Evolutionary conservation across 768 basidiomycete species (phyloP), one percentile per base, ranked within the genome.

Genomic region (Podaxis sp.): DNA sequence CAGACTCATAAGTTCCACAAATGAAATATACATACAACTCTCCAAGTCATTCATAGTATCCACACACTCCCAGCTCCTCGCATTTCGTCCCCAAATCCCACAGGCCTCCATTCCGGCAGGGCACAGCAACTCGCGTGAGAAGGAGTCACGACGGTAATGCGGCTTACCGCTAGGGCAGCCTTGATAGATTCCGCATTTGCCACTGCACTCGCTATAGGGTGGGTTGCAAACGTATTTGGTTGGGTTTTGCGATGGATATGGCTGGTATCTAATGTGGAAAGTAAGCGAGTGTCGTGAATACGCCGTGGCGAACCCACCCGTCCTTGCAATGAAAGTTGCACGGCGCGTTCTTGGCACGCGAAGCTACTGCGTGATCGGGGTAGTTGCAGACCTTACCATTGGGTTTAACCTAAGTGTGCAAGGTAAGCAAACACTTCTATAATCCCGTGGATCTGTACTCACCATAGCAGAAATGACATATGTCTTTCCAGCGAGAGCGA

Each of bases 11-110:
- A 4, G 42, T 21, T 6, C 36, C 32, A 37, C 5, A 28, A 57
- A 54, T 32, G 3, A 27, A 50, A n/a, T 11, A 27, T 18, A 77
- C 82, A 59, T 57, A 83, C 82, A 84, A 69, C 81, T 82, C 68
- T 82, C 82, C 6, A 84, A 73, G 42, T 83, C 80, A 42, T 66
- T 70, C 61, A 69, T 72, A 1, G 76, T 80, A 63, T 83, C 67
- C 48, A 84, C 64, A 60, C 82, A 83, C 61, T 84, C 82, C 78
- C 79, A 82, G 2, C 77, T 74, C 2, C 71, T 68, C 11, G 68
- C 61, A 14, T 67, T 66, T 11, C 77, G 69, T 16, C 78, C 76
- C 25, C 71, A 74, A 55, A 82, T 70, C 5, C 77, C 78, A 59
- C 83, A 84, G 1, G 79, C 75, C 0, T 73, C 73, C 58, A 70